Conservation (phyloP, 1,139 yeast genomes). For the Saccharomycopsis phalli region DNA sequence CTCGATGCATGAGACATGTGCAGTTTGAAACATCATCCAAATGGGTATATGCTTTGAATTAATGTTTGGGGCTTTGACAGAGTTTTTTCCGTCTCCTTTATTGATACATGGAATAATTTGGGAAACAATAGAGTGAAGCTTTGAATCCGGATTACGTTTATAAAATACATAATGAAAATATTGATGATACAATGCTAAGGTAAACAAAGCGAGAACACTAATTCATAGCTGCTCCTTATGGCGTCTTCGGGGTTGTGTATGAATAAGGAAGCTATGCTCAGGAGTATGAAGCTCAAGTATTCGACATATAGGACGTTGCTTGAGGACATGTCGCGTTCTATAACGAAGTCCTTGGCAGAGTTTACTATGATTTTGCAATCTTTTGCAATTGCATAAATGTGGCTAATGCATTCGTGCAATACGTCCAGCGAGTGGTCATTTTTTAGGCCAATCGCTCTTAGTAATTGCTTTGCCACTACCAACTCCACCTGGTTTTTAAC, state of each 20-base stretch:
- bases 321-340: constrained; percentile 5
- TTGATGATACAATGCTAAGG: constrained; percentile 3
- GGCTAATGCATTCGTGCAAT: constrained; percentile 6
- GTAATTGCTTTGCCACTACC: constrained; percentile 8
- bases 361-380: constrained; percentile 1
- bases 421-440: not conserved
- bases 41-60: too few species aligned
- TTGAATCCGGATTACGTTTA: too few species aligned
- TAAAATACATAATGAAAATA: too few species aligned
- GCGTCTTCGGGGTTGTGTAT: constrained; percentile 9
- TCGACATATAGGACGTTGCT: constrained; percentile 10
- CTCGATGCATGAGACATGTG: not conserved
- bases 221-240: constrained; percentile 11
- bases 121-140: not conserved
- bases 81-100: not conserved
- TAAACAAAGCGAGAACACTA: constrained; percentile 15
- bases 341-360: constrained; percentile 3
- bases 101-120: not conserved
- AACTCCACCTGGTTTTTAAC: constrained; percentile 17
- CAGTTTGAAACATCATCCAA: not conserved
- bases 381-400: constrained; percentile 14
- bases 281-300: constrained; percentile 12
- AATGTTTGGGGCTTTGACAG: not conserved
- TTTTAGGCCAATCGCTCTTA: constrained; percentile 1
- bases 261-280: constrained; percentile 9